These are phyloP conservation scores for Coniella lustricola DNA, from an alignment of 2,329 filamentous ascomycete species.

Conservation along the genomic window DNA sequence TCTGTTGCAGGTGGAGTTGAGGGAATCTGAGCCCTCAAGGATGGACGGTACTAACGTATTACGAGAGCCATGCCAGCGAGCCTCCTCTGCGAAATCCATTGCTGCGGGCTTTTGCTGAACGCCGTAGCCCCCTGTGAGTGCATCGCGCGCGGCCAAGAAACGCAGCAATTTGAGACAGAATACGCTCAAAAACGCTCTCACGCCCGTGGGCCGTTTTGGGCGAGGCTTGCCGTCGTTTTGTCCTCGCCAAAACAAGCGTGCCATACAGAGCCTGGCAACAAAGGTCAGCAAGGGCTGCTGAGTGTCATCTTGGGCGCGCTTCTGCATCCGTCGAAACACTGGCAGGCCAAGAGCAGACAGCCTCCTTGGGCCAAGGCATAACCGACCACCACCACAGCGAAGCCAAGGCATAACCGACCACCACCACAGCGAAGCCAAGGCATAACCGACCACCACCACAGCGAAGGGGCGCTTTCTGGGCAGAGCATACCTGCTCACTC, in stretches of 20 bases:
- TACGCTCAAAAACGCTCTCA: too few species aligned
- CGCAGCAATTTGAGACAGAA: too few species aligned
- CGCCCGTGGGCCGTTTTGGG: too few species aligned
- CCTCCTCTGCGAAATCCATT: too few species aligned
- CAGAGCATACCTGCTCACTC: neutral
- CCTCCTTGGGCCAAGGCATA: neutral
- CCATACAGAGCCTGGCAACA: neutral
- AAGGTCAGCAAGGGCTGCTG: neutral
- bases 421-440: neutral
- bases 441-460: neutral
- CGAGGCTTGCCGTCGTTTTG: too few species aligned
- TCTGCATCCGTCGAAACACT: neutral
- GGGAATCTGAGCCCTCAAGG: neutral
- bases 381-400: neutral
- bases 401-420: neutral
- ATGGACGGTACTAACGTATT: too few species aligned
- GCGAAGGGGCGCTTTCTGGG: neutral
- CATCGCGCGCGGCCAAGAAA: too few species aligned
- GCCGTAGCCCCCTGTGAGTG: too few species aligned
- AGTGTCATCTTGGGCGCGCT: constrained; percentile 1
- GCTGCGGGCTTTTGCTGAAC: too few species aligned
- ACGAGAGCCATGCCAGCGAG: too few species aligned
- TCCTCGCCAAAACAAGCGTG: too few species aligned
- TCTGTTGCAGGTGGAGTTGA: too few species aligned
- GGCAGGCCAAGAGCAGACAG: neutral